These are phyloP conservation scores for Suhomyces chickasaworum DNA, from an alignment of 1,139 yeast species.

Conservation along the genomic window DNA sequence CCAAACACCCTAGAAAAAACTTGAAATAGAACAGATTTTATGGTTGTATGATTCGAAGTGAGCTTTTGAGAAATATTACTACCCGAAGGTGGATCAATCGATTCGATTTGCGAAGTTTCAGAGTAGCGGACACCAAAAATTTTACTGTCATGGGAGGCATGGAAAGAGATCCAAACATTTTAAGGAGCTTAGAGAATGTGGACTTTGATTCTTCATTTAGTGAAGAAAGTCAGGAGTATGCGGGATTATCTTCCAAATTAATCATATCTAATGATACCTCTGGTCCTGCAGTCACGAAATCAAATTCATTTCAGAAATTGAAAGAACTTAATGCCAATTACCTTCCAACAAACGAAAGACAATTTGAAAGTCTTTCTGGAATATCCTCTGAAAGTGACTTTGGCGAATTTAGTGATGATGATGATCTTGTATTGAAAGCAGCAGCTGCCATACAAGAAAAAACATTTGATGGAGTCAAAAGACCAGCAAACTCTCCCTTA, in stretches of 20 bases:
- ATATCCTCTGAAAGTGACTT: conserved; percentile 8
- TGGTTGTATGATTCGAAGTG: conserved; percentile 12
- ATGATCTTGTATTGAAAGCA: conserved; percentile 12
- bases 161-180: conserved; percentile 14
- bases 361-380: background rate
- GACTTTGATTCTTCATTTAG: conserved; percentile 19
- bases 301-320: background rate
- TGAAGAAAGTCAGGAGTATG: conserved; percentile 10
- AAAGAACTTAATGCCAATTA: background rate
- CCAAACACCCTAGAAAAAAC: background rate
- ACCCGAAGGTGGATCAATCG: conserved; percentile 10
- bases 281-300: background rate
- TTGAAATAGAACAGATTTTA: background rate
- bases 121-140: background rate
- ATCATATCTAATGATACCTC: background rate
- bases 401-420: conserved; percentile 17
- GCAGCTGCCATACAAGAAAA: conserved; percentile 9
- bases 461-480: background rate
- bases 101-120: conserved; percentile 3
- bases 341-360: background rate
- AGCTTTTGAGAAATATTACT: background rate
- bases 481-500: conserved; percentile 7
- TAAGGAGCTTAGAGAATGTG: conserved; percentile 12
- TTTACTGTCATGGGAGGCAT: conserved; percentile 8
- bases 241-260: background rate